These are phyloP conservation scores for Kwoniella bestiolae DNA, from an alignment of 768 basidiomycete genomes.

Conservation along the genomic window DNA sequence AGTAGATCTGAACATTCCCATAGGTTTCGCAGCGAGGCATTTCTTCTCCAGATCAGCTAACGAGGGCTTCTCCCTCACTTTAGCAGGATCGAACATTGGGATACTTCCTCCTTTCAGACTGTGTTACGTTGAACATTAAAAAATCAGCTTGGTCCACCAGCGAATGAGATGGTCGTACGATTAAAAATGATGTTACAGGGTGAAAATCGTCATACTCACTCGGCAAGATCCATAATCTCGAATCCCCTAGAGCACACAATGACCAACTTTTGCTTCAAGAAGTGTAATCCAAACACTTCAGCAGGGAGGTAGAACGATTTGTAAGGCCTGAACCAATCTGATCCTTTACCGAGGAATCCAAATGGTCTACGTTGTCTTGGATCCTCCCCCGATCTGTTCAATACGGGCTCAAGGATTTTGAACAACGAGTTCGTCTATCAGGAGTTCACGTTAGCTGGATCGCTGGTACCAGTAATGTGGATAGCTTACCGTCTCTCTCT, in stretches of 20 bases:
- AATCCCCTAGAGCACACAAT: constrained; percentile 93
- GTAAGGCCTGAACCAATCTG: constrained; percentile 95
- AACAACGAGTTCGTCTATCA: constrained; percentile 82
- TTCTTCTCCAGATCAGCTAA: constrained; percentile 74
- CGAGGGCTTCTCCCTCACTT: constrained; percentile 67
- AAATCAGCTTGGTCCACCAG: background rate
- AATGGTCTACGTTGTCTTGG: constrained; percentile 56
- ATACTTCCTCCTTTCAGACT: constrained; percentile 89
- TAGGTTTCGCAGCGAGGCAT: constrained; percentile 76
- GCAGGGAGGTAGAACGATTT: constrained; percentile 93
- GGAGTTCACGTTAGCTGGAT: background rate
- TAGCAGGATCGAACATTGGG: constrained; percentile 64
- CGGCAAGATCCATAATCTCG: constrained; percentile 94
- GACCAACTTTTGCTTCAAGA: constrained; percentile 90
- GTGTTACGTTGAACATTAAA: background rate
- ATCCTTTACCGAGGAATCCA: constrained; percentile 66
- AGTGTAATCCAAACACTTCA: constrained; percentile 86
- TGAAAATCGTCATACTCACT: constrained; percentile 63
- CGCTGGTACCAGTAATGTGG: background rate
- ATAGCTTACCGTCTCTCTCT: constrained; percentile 76
- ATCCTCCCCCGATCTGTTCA: constrained; percentile 80
- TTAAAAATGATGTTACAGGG: background rate
- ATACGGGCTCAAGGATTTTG: constrained; percentile 96
- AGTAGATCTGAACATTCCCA: constrained; percentile 86
- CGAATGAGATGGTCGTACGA: too few relatives aligned